Conservation (phyloP, 208 protist species). For the Endotrypanum monterogeii region DNA sequence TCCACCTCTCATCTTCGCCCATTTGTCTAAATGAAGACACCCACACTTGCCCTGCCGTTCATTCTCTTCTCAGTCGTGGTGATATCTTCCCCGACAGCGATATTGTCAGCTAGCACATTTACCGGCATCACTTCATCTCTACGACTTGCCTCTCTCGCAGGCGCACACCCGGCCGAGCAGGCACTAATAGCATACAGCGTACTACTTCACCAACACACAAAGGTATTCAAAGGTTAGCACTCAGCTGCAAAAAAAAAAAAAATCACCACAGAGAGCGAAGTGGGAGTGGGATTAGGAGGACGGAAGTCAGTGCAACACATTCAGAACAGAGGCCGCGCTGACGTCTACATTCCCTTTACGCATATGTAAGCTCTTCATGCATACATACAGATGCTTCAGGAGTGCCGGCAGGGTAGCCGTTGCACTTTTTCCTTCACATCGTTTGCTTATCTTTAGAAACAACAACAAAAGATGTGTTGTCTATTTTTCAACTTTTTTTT, state of each 20-base stretch:
- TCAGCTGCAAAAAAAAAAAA: background rate
- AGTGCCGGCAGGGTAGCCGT: background rate
- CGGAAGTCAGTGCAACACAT: background rate
- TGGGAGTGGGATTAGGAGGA: no score
- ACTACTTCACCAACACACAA: background rate
- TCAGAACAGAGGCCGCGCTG: background rate
- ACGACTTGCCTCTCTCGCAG: background rate
- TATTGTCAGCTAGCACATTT: no score
- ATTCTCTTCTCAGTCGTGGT: no score
- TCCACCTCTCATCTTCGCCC: background rate
- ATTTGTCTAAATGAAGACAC: no score
- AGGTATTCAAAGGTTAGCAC: background rate
- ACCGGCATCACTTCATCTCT: no score
- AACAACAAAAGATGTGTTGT: no score
- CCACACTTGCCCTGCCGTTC: no score
- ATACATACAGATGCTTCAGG: background rate
- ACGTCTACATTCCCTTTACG: background rate
- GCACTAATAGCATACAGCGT: no score
- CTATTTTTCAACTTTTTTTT: background rate
- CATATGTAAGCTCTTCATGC: background rate
- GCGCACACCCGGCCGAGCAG: background rate
- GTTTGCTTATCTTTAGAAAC: no score
- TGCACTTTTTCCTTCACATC: slow-evolving; percentile 1
- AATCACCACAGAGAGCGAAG: background rate
- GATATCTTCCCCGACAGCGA: no score